Percentiles rank a stretch among this genome's conserved stretches.
phyloP scores from a whole-genome alignment of 257 asterid species.

The Knoxia roxburghii region DNA sequence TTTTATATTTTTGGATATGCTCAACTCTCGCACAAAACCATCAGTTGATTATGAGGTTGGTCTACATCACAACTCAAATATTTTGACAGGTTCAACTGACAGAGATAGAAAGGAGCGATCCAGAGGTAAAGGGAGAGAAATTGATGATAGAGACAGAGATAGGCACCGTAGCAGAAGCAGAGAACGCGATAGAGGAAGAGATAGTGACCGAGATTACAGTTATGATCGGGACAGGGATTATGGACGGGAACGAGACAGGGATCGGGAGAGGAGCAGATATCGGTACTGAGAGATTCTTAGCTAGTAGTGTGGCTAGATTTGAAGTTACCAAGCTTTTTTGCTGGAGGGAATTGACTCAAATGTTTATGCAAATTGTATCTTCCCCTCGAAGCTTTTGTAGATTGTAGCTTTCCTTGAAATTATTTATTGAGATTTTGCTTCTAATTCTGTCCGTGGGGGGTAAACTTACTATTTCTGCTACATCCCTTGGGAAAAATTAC shows the following conservation, averaged over 20 bases:
- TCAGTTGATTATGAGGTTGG: slow-evolving; percentile 5
- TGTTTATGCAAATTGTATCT: too few relatives aligned
- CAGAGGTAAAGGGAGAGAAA: slow-evolving; percentile 67
- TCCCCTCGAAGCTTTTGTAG: too few relatives aligned
- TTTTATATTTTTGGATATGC: not conserved
- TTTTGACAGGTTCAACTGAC: slow-evolving; percentile 41
- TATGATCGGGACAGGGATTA: slow-evolving; percentile 69
- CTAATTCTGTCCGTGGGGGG: too few relatives aligned
- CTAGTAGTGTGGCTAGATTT: not conserved
- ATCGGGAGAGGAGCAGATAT: slow-evolving; percentile 47
- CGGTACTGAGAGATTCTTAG: slow-evolving; percentile 24
- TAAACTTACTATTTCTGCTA: too few relatives aligned
- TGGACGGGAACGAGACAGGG: slow-evolving; percentile 56
- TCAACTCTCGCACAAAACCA: not conserved
- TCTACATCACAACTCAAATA: slow-evolving; percentile 1
- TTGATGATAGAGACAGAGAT: slow-evolving; percentile 63
- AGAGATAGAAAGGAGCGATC: slow-evolving; percentile 61
- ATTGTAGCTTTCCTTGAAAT: too few relatives aligned
- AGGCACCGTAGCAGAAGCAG: slow-evolving; percentile 61
- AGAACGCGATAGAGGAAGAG: slow-evolving; percentile 61
- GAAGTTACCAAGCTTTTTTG: not conserved
- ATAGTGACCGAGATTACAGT: slow-evolving; percentile 53
- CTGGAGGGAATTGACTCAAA: too few relatives aligned
- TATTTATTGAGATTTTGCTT: too few relatives aligned
- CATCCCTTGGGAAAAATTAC: too few relatives aligned